These are phyloP conservation scores for Bruguiera parviflora DNA, from an alignment of 345 rosid species.

Conservation along the genomic window DNA sequence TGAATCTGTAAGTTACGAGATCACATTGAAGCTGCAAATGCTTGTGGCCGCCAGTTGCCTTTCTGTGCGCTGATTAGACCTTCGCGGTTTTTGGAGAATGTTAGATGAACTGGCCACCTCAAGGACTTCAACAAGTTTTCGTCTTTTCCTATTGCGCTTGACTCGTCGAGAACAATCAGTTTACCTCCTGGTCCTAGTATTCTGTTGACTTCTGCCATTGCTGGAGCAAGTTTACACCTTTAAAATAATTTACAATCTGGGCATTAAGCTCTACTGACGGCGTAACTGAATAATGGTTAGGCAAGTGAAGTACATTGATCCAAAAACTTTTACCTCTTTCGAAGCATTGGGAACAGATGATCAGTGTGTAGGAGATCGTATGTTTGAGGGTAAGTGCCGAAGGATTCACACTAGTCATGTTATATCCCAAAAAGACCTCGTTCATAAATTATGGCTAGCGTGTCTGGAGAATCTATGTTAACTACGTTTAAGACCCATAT, in stretches of 20 bases:
- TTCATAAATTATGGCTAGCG: conserved; percentile 85
- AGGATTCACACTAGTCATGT: conserved; percentile 96
- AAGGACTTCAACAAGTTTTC: conserved; percentile 75
- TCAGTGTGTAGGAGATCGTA: conserved; percentile 91
- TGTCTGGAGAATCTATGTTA: conserved; percentile 74
- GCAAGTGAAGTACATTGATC: background rate
- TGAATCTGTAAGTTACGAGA: background rate
- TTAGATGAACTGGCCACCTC: conserved; percentile 74
- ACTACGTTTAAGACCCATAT: conserved; percentile 89
- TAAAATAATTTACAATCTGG: background rate
- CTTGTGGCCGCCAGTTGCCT: conserved; percentile 78
- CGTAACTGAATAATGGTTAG: background rate
- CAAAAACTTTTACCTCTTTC: conserved; percentile 40
- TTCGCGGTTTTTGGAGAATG: conserved; percentile 70
- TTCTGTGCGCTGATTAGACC: conserved; percentile 89
- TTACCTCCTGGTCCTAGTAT: conserved; percentile 94
- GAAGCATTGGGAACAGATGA: conserved; percentile 84
- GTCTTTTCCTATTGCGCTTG: conserved; percentile 58
- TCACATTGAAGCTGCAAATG: conserved; percentile 38
- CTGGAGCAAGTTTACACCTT: conserved; percentile 82
- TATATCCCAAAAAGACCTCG: conserved; percentile 87
- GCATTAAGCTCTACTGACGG: conserved; percentile 1
- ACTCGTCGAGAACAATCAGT: conserved; percentile 65
- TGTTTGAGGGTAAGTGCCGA: conserved; percentile 75
- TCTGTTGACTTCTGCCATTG: conserved; percentile 86